Evolutionary conservation across 192 early-diverging fungal genomes (phyloP), one percentile per base, ranked within the genome.

Genomic region (Dimargaris cristalligena): DNA sequence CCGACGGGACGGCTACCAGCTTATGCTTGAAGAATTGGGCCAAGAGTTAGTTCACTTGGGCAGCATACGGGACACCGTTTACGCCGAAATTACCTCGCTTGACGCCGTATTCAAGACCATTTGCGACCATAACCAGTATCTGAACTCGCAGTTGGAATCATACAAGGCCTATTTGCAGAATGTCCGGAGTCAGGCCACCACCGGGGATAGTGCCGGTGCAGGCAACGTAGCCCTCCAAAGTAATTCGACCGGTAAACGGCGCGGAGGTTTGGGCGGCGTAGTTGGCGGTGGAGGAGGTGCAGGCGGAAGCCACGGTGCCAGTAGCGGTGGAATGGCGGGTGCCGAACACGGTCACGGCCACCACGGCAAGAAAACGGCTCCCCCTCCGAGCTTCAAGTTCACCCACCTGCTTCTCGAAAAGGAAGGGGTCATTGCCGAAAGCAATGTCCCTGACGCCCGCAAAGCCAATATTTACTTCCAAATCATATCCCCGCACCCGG

Each of bases 161-260:
- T 96, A 96, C 75, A 92, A 92, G 74, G 88, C 89, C 6, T 96
- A 96, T 55, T 67, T 96, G 34, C 84, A 90, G 64, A 96, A 96
- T 59, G 93, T 96, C 46, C 83, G 93, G 38, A 82, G 84, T 58
- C 83, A 93, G 70, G 80, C 77, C 65, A 82, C 74, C 67, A 60
- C 69, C 64, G 58, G 67, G 67, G 51, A 73, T 70, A 65, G 65
- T 67, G 57, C 63, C 59, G 67, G 74, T 65, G 80, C 85, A 29
- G 57, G 84, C 64, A 80, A 81, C 28, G 82, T 82, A 25, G 81
- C 81, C 35, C 80, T 82, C 0, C 71, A 78, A 8, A 65, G 71
- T 32, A 52, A 44, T 4, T 56, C 52, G 46, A 67, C 73, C 49
- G 23, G 62, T 62, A 65, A 69, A 63, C 65, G 66, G 47, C 63